phyloP scores from a whole-genome alignment of 164 flowering plant genomes.

The Annona cherimola region DNA sequence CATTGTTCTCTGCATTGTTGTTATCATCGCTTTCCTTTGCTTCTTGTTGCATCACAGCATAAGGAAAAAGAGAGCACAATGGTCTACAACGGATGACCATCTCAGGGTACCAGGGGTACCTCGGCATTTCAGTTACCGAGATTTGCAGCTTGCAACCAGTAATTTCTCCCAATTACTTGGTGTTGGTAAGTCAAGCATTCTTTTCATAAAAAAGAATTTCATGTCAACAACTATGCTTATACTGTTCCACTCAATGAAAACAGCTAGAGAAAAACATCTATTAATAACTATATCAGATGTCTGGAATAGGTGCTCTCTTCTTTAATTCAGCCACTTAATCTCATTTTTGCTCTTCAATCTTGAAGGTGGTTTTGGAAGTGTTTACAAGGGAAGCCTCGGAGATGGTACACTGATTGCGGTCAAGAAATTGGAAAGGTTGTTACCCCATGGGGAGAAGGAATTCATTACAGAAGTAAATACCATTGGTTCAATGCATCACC shows the following conservation, averaged over 20 bases:
- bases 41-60: constrained; percentile 46
- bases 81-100: constrained; percentile 36
- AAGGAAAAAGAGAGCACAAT: constrained; percentile 32
- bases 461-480: constrained; percentile 87
- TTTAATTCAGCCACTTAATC: not conserved
- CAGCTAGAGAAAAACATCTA: too few relatives aligned
- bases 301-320: not conserved
- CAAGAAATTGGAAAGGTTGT: constrained; percentile 69
- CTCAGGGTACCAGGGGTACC: constrained; percentile 66
- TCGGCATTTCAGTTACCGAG: constrained; percentile 56
- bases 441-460: constrained; percentile 91
- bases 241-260: too few relatives aligned
- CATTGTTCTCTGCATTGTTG: constrained; percentile 44
- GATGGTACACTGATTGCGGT: constrained; percentile 86
- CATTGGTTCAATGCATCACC: constrained; percentile 94
- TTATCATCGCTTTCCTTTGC: constrained; percentile 53
- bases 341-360: not conserved
- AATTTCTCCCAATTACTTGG: constrained; percentile 43
- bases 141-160: constrained; percentile 44
- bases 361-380: constrained; percentile 86
- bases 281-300: not conserved
- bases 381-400: constrained; percentile 71
- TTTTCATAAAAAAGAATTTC: not conserved
- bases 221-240: too few relatives aligned
- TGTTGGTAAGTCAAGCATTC: constrained; percentile 36